Evolutionary conservation across 306 rosid species (phyloP).

Genomic region (Abrus precatorius): DNA sequence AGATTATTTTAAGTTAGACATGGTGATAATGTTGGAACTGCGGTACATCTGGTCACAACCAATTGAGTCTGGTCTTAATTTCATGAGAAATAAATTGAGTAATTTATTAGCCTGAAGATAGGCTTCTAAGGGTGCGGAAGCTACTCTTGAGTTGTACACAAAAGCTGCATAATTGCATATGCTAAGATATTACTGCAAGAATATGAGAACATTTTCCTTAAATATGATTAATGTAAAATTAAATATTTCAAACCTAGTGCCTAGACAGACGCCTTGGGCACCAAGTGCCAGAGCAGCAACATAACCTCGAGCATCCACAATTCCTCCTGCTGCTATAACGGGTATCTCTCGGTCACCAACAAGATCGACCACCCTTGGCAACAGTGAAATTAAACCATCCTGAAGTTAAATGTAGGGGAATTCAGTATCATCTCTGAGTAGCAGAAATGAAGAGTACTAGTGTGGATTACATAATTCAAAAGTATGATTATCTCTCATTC

Average conservation of each 20-base stretch:
- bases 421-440: conserved; percentile 19
- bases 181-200: conserved; percentile 3
- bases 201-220: not conserved
- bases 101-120: not conserved
- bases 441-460: not conserved
- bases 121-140: not conserved
- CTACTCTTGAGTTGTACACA: not conserved
- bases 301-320: conserved; percentile 82
- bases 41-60: not conserved
- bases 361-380: conserved; percentile 85
- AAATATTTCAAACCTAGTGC: conserved; percentile 70
- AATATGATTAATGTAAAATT: not conserved
- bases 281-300: conserved; percentile 96
- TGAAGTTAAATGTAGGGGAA: conserved; percentile 42
- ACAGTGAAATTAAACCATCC: conserved; percentile 76
- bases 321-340: conserved; percentile 87
- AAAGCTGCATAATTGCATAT: not conserved
- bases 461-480: not conserved
- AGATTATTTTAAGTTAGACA: conserved; percentile 8
- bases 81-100: conserved; percentile 2
- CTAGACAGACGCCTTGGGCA: conserved; percentile 78
- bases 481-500: conserved; percentile 15
- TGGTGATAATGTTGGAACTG: not conserved
- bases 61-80: conserved; percentile 11
- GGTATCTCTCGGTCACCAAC: conserved; percentile 73